Conservation (phyloP, 2,329 filamentous ascomycete species). For the Fusarium cyanostomum region DNA sequence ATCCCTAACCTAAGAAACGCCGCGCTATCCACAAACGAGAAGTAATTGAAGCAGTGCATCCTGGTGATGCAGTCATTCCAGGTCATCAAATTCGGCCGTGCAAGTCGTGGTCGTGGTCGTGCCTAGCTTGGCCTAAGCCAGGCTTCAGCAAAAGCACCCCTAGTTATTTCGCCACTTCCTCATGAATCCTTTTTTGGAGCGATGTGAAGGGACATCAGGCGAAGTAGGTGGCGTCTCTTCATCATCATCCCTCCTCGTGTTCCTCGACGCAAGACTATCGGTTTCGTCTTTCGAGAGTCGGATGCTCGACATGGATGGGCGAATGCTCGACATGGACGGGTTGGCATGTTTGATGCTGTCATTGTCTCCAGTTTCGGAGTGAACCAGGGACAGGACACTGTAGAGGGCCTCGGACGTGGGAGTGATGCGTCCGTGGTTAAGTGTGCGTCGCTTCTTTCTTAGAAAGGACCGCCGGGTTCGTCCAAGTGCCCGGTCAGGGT, state of each 20-base stretch:
- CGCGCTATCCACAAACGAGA: constrained; percentile 36
- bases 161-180: constrained; percentile 39
- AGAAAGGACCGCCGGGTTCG: constrained; percentile 59
- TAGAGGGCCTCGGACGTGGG: constrained; percentile 47
- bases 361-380: constrained; percentile 37
- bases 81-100: constrained; percentile 35
- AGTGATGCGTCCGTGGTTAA: constrained; percentile 58
- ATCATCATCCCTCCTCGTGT: constrained; percentile 42
- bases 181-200: constrained; percentile 43
- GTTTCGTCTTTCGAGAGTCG: constrained; percentile 50
- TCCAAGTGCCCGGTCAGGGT: constrained; percentile 53
- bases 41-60: constrained; percentile 20
- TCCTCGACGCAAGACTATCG: constrained; percentile 50
- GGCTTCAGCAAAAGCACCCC: constrained; percentile 7
- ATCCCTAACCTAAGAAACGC: constrained; percentile 29
- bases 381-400: constrained; percentile 47
- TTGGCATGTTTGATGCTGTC: constrained; percentile 37
- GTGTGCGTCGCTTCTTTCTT: constrained; percentile 55
- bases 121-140: constrained; percentile 10
- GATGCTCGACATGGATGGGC: constrained; percentile 46
- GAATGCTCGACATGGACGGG: constrained; percentile 43
- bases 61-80: constrained; percentile 31
- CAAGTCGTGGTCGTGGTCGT: constrained; percentile 24
- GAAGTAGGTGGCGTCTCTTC: constrained; percentile 51
- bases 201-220: constrained; percentile 45